phyloP scores from a whole-genome alignment of 2,329 filamentous ascomycete species.

The Cryphonectria nitschkei region DNA sequence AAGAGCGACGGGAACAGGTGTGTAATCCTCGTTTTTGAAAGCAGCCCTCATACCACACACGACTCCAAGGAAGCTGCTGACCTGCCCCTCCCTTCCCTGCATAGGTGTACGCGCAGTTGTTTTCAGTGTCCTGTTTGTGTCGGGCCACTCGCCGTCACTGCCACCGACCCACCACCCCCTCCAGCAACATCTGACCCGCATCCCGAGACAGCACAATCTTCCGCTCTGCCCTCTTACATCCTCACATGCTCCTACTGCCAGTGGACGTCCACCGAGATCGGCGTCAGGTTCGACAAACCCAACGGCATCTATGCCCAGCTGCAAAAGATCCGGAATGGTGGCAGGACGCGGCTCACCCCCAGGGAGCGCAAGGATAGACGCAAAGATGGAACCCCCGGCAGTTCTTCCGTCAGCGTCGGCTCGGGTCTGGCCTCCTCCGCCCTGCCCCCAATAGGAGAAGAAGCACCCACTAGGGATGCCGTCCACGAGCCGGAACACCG shows the following conservation, averaged over 20 bases:
- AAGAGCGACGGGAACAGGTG: constrained; percentile 93
- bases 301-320: constrained; percentile 85
- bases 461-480: constrained; percentile 30
- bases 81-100: neutral
- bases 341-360: constrained; percentile 52
- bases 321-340: constrained; percentile 68
- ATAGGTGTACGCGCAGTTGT: constrained; percentile 88
- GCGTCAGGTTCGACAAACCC: constrained; percentile 85
- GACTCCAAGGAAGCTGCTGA: neutral
- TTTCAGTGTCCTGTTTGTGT: constrained; percentile 93
- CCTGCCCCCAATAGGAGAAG: constrained; percentile 32
- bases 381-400: constrained; percentile 47
- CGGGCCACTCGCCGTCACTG: constrained; percentile 75
- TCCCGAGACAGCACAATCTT: constrained; percentile 45
- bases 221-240: constrained; percentile 65
- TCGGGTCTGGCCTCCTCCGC: constrained; percentile 23
- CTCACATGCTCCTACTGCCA: constrained; percentile 88
- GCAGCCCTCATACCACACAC: no score
- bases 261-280: constrained; percentile 89
- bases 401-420: constrained; percentile 33
- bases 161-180: constrained; percentile 62
- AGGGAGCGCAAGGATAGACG: constrained; percentile 57
- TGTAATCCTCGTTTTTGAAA: constrained; percentile 28
- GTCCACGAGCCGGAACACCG: constrained; percentile 48
- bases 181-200: constrained; percentile 42